Evolutionary conservation across 352 stramenopile genomes (phyloP).

Genomic region (Pythium dissotocum): DNA sequence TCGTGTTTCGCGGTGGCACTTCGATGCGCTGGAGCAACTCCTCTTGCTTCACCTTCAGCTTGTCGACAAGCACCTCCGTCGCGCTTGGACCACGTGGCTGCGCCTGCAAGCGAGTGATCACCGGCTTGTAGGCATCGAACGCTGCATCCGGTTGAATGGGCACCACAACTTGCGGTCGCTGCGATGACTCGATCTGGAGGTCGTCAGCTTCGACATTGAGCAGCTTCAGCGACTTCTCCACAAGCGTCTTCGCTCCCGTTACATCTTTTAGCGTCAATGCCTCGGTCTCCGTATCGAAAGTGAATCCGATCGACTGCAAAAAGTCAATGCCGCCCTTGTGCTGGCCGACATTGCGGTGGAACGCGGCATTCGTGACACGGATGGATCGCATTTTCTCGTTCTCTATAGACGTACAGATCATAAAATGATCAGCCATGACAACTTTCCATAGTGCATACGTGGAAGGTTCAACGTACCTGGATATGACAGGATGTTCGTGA

Average conservation of each 20-base stretch:
- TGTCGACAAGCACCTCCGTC: slow-evolving; percentile 76
- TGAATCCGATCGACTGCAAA: slow-evolving; percentile 66
- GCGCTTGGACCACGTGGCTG: slow-evolving; percentile 77
- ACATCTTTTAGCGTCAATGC: slow-evolving; percentile 41
- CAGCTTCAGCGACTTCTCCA: slow-evolving; percentile 58
- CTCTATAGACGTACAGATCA: slow-evolving; percentile 33
- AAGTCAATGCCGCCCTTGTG: slow-evolving; percentile 76
- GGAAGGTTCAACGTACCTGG: slow-evolving; percentile 41
- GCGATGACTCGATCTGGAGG: slow-evolving; percentile 50
- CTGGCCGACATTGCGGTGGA: slow-evolving; percentile 66
- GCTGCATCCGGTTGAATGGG: slow-evolving; percentile 36
- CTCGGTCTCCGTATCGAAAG: slow-evolving; percentile 45
- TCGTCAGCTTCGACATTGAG: slow-evolving; percentile 81
- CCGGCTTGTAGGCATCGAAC: slow-evolving; percentile 84
- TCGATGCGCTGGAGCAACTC: slow-evolving; percentile 52
- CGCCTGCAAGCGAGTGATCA: slow-evolving; percentile 80
- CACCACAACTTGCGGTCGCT: slow-evolving; percentile 50
- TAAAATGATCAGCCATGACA: neutral
- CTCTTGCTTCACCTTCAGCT: slow-evolving; percentile 78
- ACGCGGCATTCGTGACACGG: slow-evolving; percentile 71
- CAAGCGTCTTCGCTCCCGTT: slow-evolving; percentile 26
- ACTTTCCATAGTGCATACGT: neutral
- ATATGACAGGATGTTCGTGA: slow-evolving; percentile 82
- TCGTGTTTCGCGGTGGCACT: slow-evolving; percentile 70
- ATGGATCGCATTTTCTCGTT: slow-evolving; percentile 86